A percentile compares a stretch with the other conserved stretches of the same genome.
Evolutionary conservation across 768 basidiomycete genomes (phyloP).

Genomic region (Mycena vulgaris): DNA sequence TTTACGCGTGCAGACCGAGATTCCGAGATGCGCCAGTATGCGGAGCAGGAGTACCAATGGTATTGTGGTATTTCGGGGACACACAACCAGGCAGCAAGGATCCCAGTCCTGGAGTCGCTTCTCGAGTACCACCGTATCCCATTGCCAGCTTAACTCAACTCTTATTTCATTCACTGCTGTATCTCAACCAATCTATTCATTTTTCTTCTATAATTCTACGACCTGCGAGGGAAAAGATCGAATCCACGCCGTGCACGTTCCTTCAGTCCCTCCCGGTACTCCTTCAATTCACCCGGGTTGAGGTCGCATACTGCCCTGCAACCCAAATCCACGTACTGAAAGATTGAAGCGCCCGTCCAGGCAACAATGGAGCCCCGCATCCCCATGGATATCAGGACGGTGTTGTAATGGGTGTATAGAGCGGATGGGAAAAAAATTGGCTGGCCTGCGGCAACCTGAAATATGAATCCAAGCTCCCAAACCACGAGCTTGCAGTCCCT

Average conservation of each 20-base stretch:
- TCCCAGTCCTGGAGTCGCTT: too few relatives aligned
- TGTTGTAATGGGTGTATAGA: constrained; percentile 33
- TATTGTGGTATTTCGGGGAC: too few relatives aligned
- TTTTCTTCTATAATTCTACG: too few relatives aligned
- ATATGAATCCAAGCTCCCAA: constrained; percentile 20
- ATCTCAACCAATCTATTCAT: too few relatives aligned
- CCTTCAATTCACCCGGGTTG: background rate
- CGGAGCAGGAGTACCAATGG: too few relatives aligned
- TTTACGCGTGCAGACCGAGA: too few relatives aligned
- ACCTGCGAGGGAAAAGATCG: background rate
- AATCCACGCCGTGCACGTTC: background rate
- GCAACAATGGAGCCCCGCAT: constrained; percentile 24
- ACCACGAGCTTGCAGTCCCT: constrained; percentile 16
- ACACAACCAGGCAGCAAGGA: too few relatives aligned
- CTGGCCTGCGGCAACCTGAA: constrained; percentile 19
- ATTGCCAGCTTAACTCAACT: too few relatives aligned
- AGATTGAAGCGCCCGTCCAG: constrained; percentile 16
- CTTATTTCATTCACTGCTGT: too few relatives aligned
- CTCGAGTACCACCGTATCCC: too few relatives aligned
- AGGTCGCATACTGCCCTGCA: constrained; percentile 6
- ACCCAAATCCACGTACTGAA: constrained; percentile 18
- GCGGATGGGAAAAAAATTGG: constrained; percentile 33
- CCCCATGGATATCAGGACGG: background rate
- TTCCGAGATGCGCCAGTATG: too few relatives aligned
- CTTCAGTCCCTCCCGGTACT: background rate